Percentiles rank a stretch among this genome's conserved stretches.
These are phyloP conservation scores for Carnegiea gigantea DNA, from an alignment of 179 eudicot species.

Conservation along the genomic window DNA sequence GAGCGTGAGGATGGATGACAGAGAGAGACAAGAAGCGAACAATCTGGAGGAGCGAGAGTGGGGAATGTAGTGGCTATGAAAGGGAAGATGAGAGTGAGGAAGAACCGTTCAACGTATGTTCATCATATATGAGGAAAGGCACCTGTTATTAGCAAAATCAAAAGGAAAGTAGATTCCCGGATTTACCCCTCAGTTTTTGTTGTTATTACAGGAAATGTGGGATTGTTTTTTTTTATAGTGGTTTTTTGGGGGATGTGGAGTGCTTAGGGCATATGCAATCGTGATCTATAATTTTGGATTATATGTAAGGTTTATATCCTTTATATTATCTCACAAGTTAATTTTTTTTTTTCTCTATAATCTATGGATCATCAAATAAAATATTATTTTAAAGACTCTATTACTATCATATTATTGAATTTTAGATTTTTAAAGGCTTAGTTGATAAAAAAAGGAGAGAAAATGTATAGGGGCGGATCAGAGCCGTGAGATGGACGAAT, in stretches of 20 bases:
- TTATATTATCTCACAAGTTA: no score
- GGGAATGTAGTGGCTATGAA: conserved; percentile 6
- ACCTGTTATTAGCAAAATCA: neutral
- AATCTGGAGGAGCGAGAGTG: conserved; percentile 13
- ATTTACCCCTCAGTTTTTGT: neutral
- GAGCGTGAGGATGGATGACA: neutral
- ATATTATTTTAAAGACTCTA: no score
- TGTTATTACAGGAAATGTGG: neutral
- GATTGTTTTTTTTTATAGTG: neutral
- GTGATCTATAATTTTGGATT: no score
- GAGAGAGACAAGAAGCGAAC: neutral
- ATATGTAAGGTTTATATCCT: no score
- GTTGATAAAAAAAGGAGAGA: no score
- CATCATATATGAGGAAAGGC: neutral
- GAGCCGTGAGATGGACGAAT: no score
- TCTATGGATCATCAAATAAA: no score
- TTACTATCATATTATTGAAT: no score
- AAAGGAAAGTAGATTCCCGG: neutral
- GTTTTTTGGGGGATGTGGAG: neutral
- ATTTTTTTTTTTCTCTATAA: no score
- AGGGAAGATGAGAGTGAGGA: neutral
- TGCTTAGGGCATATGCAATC: no score
- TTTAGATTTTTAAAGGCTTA: no score
- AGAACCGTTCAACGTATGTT: conserved; percentile 5
- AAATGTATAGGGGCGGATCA: no score